phyloP scores from a whole-genome alignment of 2,329 filamentous ascomycete species.

The Sporothrix mexicana region DNA sequence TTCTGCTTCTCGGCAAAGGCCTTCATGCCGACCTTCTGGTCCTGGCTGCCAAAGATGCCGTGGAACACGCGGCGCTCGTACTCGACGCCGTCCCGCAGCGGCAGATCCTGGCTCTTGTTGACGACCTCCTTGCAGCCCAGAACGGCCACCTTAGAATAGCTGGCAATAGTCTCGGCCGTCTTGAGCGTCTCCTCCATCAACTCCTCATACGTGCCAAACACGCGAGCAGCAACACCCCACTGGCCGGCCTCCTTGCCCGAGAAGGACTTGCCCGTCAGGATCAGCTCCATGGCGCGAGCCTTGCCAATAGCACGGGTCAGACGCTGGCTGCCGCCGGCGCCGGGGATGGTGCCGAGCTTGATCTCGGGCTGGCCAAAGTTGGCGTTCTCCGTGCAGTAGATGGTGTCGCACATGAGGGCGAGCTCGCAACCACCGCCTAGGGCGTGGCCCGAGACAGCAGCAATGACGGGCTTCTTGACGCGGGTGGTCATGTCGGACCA shows the following conservation, averaged over 20 bases:
- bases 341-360: constrained; percentile 90
- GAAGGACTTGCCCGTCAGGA: constrained; percentile 85
- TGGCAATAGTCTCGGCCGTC: constrained; percentile 87
- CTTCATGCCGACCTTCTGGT: constrained; percentile 97
- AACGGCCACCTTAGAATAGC: constrained; percentile 84
- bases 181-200: constrained; percentile 80
- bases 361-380: constrained; percentile 98
- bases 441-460: constrained; percentile 92
- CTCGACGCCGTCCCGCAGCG: constrained; percentile 87
- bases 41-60: constrained; percentile 86
- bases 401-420: constrained; percentile 94
- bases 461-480: constrained; percentile 92
- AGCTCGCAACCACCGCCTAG: constrained; percentile 95
- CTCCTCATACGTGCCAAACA: constrained; percentile 80
- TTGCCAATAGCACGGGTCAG: constrained; percentile 84
- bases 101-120: constrained; percentile 95
- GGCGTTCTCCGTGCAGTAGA: constrained; percentile 81
- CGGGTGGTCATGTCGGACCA: constrained; percentile 86
- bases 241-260: constrained; percentile 81
- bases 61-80: constrained; percentile 95
- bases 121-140: constrained; percentile 97
- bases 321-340: constrained; percentile 88
- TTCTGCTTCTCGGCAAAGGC: constrained; percentile 96
- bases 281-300: constrained; percentile 87
- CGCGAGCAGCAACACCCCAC: constrained; percentile 87